phyloP scores from a whole-genome alignment of 768 basidiomycete species.

The Leccinum uliginosum region DNA sequence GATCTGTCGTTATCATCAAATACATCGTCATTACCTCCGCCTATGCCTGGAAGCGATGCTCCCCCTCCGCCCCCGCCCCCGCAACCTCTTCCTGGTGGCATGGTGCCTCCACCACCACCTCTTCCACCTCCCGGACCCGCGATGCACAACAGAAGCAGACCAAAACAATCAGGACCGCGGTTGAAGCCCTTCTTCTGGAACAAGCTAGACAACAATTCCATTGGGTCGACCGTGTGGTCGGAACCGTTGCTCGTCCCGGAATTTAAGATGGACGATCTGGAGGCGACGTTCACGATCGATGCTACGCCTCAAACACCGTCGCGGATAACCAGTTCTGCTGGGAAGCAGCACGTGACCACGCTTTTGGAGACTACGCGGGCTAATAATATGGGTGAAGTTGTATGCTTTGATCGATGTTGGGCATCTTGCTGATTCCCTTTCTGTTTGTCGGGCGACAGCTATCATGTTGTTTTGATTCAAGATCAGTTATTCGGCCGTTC shows the following conservation, averaged over 20 bases:
- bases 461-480: conserved; percentile 84
- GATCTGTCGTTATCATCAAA: too few relatives aligned
- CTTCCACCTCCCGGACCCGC: conserved; percentile 27
- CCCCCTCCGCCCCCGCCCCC: neutral
- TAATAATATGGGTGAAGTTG: conserved; percentile 69
- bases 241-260: conserved; percentile 41
- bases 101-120: conserved; percentile 26
- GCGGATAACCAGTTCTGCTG: conserved; percentile 36
- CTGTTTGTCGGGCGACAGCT: conserved; percentile 36
- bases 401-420: neutral
- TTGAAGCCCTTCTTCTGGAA: conserved; percentile 92
- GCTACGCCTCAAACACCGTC: conserved; percentile 39
- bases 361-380: conserved; percentile 78
- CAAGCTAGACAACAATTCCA: conserved; percentile 50
- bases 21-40: too few relatives aligned
- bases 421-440: neutral
- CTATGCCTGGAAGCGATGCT: neutral
- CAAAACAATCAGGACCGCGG: conserved; percentile 42
- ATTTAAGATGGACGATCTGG: conserved; percentile 68
- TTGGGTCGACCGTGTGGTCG: conserved; percentile 64
- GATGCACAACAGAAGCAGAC: conserved; percentile 30
- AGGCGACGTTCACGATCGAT: conserved; percentile 66
- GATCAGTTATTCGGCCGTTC: conserved; percentile 57
- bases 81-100: too few relatives aligned
- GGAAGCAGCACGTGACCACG: conserved; percentile 62